phyloP scores from a whole-genome alignment of 257 asterid species.

The Solanum clarkiae region DNA sequence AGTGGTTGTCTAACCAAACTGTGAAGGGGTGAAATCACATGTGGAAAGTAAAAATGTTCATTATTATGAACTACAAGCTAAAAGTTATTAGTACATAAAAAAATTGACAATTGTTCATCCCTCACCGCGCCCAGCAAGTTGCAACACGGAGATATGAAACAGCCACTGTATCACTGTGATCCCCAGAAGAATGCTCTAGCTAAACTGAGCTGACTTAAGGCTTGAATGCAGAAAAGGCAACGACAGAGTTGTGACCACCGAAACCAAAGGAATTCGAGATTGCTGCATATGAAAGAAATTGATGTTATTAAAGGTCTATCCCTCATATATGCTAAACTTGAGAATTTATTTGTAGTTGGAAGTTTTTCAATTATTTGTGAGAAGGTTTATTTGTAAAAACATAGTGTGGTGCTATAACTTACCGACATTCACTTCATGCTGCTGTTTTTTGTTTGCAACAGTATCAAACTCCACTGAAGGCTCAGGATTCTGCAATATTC shows the following conservation, averaged over 20 bases:
- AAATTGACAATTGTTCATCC: not conserved
- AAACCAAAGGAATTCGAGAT: conserved; percentile 79
- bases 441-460: conserved; percentile 62
- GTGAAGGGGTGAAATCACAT: not conserved
- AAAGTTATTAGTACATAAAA: conserved; percentile 7
- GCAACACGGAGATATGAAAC: not conserved
- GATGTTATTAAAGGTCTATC: not conserved
- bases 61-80: conserved; percentile 3
- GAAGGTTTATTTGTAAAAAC: not conserved
- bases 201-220: conserved; percentile 23
- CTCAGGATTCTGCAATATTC: conserved; percentile 61
- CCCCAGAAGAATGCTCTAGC: conserved; percentile 1
- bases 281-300: conserved; percentile 28
- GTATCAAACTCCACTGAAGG: conserved; percentile 81
- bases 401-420: conserved; percentile 1
- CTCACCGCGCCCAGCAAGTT: not conserved
- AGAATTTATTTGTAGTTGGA: not conserved
- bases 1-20: conserved; percentile 1
- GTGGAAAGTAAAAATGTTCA: not conserved
- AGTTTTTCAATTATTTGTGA: not conserved
- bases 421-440: conserved; percentile 82
- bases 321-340: not conserved
- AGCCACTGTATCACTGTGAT: not conserved
- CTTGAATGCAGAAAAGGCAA: conserved; percentile 64
- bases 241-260: conserved; percentile 83